Evolutionary conservation across 805 yeast species (phyloP), one percentile per base, ranked within the genome.

Genomic region (Suhomyces emberorum): DNA sequence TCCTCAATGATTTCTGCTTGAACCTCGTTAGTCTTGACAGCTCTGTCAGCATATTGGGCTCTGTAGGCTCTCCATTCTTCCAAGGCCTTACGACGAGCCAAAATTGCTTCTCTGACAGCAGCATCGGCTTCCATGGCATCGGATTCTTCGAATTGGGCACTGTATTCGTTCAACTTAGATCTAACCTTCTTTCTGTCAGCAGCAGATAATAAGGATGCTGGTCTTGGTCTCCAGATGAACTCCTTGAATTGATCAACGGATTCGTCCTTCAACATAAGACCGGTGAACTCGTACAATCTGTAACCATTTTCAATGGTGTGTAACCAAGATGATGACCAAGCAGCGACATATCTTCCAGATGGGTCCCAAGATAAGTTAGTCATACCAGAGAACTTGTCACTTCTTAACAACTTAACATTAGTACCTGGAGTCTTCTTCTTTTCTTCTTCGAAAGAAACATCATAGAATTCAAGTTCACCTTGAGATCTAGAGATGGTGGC

Each of bases 151-250:
- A 89, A 93, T 65, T 87, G 88, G 28, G 93, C 93, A 51, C 88
- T 74, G 75, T 84, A 87, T 65, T 86, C 91, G 59, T 82, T 79
- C 70, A 91, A 69, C 69, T 83, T 83, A 83, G 86, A 85, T 71
- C 87, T 78, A 45, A 93, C 88, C 74, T 82, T 83, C 83, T 88
- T 87, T 71, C 79, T 79, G 61, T 87, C 95, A 48, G 79, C 83
- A 52, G 81, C 79, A 43, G 81, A 70, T 57, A 93, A 77, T 47
- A 81, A 63, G 2, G 88, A 74, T 14, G 76, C 77, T 34, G 98
- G 98, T 69, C 98, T 82, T 54, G 98, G 98, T 73, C 99, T 85
- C 99, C 99, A 93, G 44, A 78, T 71, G 54, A 91, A 86, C 44
- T 85, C 89, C 66, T 81, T 85, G 77, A 93, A 88, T 38, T 81